Conservation (phyloP, 768 basidiomycete species). For the Boletus vermiculosoides region DNA sequence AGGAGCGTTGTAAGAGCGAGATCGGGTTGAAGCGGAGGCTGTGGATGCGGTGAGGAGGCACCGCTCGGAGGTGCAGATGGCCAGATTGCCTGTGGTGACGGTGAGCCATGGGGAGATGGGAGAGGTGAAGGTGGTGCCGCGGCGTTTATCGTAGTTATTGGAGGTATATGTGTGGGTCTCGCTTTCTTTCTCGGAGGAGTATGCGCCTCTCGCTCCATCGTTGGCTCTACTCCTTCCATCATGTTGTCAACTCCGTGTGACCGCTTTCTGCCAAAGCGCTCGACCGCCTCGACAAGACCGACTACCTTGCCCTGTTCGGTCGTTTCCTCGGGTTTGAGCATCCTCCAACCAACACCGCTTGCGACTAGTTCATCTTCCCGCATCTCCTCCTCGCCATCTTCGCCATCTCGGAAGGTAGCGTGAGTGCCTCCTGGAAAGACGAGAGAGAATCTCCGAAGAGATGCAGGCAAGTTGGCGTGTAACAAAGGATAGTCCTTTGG, state of each 20-base stretch:
- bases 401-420: slow-evolving; percentile 76
- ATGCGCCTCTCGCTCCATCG: slow-evolving; percentile 43
- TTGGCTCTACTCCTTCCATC: slow-evolving; percentile 76
- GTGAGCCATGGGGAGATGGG: slow-evolving; percentile 84
- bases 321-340: slow-evolving; percentile 66
- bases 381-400: slow-evolving; percentile 61
- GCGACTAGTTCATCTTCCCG: slow-evolving; percentile 68
- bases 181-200: slow-evolving; percentile 75
- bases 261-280: slow-evolving; percentile 70
- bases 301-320: slow-evolving; percentile 51
- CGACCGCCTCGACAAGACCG: slow-evolving; percentile 75
- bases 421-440: slow-evolving; percentile 78
- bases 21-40: slow-evolving; percentile 78
- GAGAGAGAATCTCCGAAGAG: slow-evolving; percentile 71
- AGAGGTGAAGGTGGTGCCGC: slow-evolving; percentile 83
- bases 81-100: slow-evolving; percentile 73
- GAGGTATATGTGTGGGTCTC: slow-evolving; percentile 56
- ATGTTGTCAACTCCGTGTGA: slow-evolving; percentile 50
- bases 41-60: slow-evolving; percentile 65
- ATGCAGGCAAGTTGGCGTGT: slow-evolving; percentile 70
- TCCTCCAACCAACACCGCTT: slow-evolving; percentile 70
- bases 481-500: slow-evolving; percentile 78
- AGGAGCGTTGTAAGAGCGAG: slow-evolving; percentile 79
- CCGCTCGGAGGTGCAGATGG: slow-evolving; percentile 81
- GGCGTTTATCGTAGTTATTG: slow-evolving; percentile 61